Base-by-base conservation (phyloP, 495 filamentous ascomycete genomes). In the Halenospora varia region DNA sequence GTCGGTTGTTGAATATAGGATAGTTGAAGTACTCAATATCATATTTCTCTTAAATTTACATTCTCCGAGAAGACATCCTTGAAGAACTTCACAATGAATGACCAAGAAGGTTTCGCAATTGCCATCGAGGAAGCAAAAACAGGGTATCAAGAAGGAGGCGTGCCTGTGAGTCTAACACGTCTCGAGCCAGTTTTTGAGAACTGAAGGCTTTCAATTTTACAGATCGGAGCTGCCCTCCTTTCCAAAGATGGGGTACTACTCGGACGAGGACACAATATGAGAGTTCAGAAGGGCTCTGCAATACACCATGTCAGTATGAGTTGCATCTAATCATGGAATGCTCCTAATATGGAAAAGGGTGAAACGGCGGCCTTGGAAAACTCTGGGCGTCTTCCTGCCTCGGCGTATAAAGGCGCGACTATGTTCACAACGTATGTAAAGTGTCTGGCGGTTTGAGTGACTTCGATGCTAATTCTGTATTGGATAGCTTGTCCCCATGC, bases 321-420 rank as follows among this genome's bases (percentile, higher is more conserved):
- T 1, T 40, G 44, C 15, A 23, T 2, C 20, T 19, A 48, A 3
- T 10, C 1, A 10, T 13, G 48, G 24, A 10, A 20, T 11, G 18
- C 8, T 41, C 11, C 11, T 10, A 53, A 56, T 42, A 47, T 35
- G n/a, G 13, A 35, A 15, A 57, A 93, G 88, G 90, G 83, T 48
- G 90, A 95, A 67, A 93, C 89, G 49, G 83, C 90, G 10, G 83
- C 88, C 10, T 77, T 96, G 41, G 87, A 91, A 56, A 87, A 87
- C 69, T 85, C 88, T 0, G 89, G 90, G 40, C 85, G 88, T 52
- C 79, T 92, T 40, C 83, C 86, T 39, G 88, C 86, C 11, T 80
- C 79, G 0, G 81, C 81, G 18, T 94, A 92, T 70, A 72, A 77
- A 62, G 86, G 88, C 42, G 70, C 83, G 42, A 94, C 90, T 3